Percentiles rank a stretch among this genome's conserved stretches.
These are phyloP conservation scores for Fusarium continuum DNA, from an alignment of 2,329 filamentous ascomycete genomes.

Conservation along the genomic window DNA sequence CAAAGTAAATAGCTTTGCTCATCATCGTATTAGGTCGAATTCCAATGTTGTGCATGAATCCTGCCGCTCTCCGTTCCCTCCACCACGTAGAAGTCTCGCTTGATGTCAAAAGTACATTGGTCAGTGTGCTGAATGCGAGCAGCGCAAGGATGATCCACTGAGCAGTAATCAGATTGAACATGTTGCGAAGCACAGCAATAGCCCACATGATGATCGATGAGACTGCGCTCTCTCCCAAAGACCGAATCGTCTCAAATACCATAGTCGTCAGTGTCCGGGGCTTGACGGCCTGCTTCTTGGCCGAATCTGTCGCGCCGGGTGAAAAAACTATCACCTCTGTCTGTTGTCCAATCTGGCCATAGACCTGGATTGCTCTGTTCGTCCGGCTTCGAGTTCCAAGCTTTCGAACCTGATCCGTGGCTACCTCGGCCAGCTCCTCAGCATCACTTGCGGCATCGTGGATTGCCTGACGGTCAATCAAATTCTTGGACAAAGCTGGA, in stretches of 20 bases:
- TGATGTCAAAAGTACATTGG: conserved; percentile 80
- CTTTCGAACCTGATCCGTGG: conserved; percentile 79
- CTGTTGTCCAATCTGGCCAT: conserved; percentile 77
- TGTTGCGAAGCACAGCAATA: conserved; percentile 70
- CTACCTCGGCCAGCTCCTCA: conserved; percentile 77
- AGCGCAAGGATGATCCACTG: conserved; percentile 78
- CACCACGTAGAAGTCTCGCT: conserved; percentile 82
- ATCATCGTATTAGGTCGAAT: conserved; percentile 81
- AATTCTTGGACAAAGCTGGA: conserved; percentile 66
- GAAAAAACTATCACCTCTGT: conserved; percentile 70
- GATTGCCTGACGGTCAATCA: conserved; percentile 76
- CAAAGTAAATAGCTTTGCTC: conserved; percentile 85
- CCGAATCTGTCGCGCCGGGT: conserved; percentile 56
- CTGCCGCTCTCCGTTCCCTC: conserved; percentile 80
- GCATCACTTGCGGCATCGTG: conserved; percentile 78
- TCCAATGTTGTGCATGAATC: conserved; percentile 84
- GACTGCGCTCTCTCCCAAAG: conserved; percentile 77
- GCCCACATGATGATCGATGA: conserved; percentile 82
- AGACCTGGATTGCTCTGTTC: conserved; percentile 81
- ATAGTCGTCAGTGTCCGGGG: conserved; percentile 72
- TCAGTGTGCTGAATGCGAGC: conserved; percentile 72
- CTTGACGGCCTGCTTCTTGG: conserved; percentile 68
- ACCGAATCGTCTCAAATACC: conserved; percentile 76
- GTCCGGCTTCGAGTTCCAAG: conserved; percentile 78
- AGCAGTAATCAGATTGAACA: conserved; percentile 75